phyloP scores from a whole-genome alignment of 164 flowering plant genomes.

The Piper betle region DNA sequence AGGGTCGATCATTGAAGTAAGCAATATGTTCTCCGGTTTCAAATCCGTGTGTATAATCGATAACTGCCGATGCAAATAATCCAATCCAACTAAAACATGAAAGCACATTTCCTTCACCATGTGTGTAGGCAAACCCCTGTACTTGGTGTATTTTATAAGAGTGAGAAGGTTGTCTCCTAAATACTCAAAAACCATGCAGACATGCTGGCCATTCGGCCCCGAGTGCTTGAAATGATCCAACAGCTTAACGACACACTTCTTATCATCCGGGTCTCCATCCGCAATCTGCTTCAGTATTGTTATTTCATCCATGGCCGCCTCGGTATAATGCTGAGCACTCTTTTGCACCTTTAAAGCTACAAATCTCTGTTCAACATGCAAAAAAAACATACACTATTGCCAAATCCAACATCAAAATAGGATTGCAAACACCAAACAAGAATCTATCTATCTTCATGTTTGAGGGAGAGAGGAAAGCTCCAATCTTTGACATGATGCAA shows the following conservation, averaged over 20 bases:
- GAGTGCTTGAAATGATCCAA: slow-evolving; percentile 93
- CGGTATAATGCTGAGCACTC: slow-evolving; percentile 70
- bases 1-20: slow-evolving; percentile 71
- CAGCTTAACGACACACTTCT: slow-evolving; percentile 77
- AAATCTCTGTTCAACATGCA: slow-evolving; percentile 23
- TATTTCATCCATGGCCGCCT: slow-evolving; percentile 77
- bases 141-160: slow-evolving; percentile 65
- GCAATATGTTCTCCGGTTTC: slow-evolving; percentile 84
- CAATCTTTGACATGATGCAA: too few species aligned
- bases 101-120: slow-evolving; percentile 75
- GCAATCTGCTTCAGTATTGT: slow-evolving; percentile 74
- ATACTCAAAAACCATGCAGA: slow-evolving; percentile 94
- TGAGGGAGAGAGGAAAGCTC: too few species aligned
- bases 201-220: slow-evolving; percentile 95
- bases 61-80: slow-evolving; percentile 73
- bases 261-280: slow-evolving; percentile 73
- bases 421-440: too few species aligned
- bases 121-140: slow-evolving; percentile 59
- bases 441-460: too few species aligned
- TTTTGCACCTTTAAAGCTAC: slow-evolving; percentile 72
- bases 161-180: slow-evolving; percentile 89
- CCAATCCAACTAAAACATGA: slow-evolving; percentile 71
- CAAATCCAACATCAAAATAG: not conserved
- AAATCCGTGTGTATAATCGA: slow-evolving; percentile 90
- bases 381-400: slow-evolving; percentile 1